A percentile compares a stretch with the other conserved stretches of the same genome.
Conservation (phyloP, 805 yeast species). For the Pichia scutulata region DNA sequence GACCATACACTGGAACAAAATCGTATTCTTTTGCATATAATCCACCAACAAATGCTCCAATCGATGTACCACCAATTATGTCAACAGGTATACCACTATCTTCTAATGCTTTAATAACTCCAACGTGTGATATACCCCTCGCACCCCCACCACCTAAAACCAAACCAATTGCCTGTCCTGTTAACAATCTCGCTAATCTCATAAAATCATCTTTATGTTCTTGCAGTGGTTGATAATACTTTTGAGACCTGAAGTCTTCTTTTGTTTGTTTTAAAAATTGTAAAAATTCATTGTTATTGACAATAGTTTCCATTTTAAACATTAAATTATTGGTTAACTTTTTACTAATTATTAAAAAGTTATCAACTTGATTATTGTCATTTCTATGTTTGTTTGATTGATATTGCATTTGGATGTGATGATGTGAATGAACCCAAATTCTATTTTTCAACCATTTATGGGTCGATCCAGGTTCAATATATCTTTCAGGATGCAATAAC, state of each 20-base stretch:
- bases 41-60: constrained; percentile 95
- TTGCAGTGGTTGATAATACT: constrained; percentile 30
- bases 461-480: constrained; percentile 80
- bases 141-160: constrained; percentile 99
- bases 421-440: constrained; percentile 89
- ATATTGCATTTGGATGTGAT: constrained; percentile 69
- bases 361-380: constrained; percentile 9
- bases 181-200: constrained; percentile 78
- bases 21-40: constrained; percentile 89
- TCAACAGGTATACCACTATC: constrained; percentile 92
- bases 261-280: constrained; percentile 23
- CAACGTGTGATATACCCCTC: constrained; percentile 86
- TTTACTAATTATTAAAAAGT: constrained; percentile 16
- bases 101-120: constrained; percentile 84
- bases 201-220: constrained; percentile 81
- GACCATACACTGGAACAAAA: constrained; percentile 81
- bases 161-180: constrained; percentile 90
- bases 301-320: constrained; percentile 21
- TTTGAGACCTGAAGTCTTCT: constrained; percentile 18
- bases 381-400: constrained; percentile 3
- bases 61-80: constrained; percentile 91
- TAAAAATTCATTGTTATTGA: constrained; percentile 24
- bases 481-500: constrained; percentile 73
- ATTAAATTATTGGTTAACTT: constrained; percentile 21
- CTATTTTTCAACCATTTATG: constrained; percentile 77